Conservation (phyloP, 768 basidiomycete species). For the Aureoboletus auriporus region DNA sequence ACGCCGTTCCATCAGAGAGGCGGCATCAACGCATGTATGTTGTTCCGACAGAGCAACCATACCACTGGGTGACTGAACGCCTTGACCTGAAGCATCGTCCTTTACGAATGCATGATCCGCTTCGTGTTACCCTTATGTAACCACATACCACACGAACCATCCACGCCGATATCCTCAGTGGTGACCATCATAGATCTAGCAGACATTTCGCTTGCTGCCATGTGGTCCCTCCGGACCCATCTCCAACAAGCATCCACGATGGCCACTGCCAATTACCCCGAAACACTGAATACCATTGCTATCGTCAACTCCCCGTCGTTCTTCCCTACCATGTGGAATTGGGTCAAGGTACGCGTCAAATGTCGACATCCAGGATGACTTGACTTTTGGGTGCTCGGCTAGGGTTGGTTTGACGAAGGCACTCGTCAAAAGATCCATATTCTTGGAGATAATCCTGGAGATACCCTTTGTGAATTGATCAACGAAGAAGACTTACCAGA, state of each 20-base stretch:
- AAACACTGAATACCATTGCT: slow-evolving; percentile 63
- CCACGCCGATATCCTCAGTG: slow-evolving; percentile 55
- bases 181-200: slow-evolving; percentile 73
- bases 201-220: slow-evolving; percentile 51
- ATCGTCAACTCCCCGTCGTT: slow-evolving; percentile 80
- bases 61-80: too few relatives aligned
- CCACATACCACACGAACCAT: slow-evolving; percentile 49
- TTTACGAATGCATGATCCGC: slow-evolving; percentile 64
- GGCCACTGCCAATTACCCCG: slow-evolving; percentile 79
- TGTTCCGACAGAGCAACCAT: neutral
- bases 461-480: slow-evolving; percentile 49
- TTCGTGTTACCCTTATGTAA: slow-evolving; percentile 66
- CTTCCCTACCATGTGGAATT: slow-evolving; percentile 80
- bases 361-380: neutral
- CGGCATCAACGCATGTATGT: slow-evolving; percentile 71
- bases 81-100: slow-evolving; percentile 42
- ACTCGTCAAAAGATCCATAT: slow-evolving; percentile 77
- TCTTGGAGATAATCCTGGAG: slow-evolving; percentile 56
- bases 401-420: slow-evolving; percentile 79
- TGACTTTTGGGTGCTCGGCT: neutral
- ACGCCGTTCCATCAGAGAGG: slow-evolving; percentile 47
- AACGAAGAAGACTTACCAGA: slow-evolving; percentile 52
- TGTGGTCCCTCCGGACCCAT: slow-evolving; percentile 70
- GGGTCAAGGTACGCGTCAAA: slow-evolving; percentile 59
- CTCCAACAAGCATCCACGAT: slow-evolving; percentile 73